phyloP scores from a whole-genome alignment of 805 yeast genomes.

The Torulaspora quercuum region DNA sequence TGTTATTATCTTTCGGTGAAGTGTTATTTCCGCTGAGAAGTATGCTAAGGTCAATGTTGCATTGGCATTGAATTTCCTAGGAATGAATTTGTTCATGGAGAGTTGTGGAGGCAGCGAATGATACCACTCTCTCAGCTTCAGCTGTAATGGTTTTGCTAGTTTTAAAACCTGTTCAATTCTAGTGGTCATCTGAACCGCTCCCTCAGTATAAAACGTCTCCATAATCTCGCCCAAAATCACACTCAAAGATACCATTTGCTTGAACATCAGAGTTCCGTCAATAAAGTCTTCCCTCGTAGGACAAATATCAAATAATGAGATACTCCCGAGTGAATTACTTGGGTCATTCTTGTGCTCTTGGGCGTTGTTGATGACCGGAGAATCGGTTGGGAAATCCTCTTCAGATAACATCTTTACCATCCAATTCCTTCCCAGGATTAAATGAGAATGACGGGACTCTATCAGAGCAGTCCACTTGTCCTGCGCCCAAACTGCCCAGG shows the following conservation, averaged over 20 bases:
- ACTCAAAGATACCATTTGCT: constrained; percentile 61
- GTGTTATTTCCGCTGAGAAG: constrained; percentile 82
- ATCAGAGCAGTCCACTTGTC: constrained; percentile 86
- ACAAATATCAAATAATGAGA: constrained; percentile 29
- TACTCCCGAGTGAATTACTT: constrained; percentile 17
- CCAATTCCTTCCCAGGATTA: constrained; percentile 73
- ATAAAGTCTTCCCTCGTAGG: constrained; percentile 53
- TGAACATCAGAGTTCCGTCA: constrained; percentile 66
- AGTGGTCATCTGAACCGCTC: constrained; percentile 53
- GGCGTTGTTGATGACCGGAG: constrained; percentile 31
- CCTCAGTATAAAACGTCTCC: constrained; percentile 67
- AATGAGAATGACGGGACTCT: constrained; percentile 82
- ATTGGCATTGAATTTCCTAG: constrained; percentile 64
- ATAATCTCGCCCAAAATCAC: constrained; percentile 68
- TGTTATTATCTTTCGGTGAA: constrained; percentile 74
- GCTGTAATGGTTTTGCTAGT: constrained; percentile 76
- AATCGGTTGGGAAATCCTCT: constrained; percentile 75
- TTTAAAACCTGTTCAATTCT: constrained; percentile 66
- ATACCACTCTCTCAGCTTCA: constrained; percentile 70
- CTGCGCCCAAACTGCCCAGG: constrained; percentile 94
- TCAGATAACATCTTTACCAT: constrained; percentile 61
- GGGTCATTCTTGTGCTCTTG: constrained; percentile 7
- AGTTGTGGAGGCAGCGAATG: constrained; percentile 63
- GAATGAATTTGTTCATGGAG: constrained; percentile 58
- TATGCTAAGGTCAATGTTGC: constrained; percentile 81